Evolutionary conservation across 1,284 basidiomycete species (phyloP).

Genomic region (Malassezia cuniculi): DNA sequence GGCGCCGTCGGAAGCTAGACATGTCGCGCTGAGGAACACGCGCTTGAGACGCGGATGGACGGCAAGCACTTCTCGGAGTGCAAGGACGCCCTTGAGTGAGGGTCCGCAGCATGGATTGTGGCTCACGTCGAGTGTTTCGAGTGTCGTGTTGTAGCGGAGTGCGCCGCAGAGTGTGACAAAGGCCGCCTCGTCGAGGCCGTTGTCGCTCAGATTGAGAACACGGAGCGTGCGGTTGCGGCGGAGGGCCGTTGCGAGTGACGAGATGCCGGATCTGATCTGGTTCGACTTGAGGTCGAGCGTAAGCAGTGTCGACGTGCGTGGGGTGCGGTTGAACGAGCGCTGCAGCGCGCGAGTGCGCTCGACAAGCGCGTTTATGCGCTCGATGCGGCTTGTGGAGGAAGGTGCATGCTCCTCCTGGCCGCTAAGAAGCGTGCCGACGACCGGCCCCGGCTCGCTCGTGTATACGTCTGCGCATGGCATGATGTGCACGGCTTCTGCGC

Average conservation of each 20-base stretch:
- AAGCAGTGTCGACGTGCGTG: slow-evolving; percentile 67
- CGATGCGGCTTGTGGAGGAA: slow-evolving; percentile 23
- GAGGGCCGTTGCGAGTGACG: slow-evolving; percentile 81
- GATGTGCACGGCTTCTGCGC: not conserved
- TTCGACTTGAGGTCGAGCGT: slow-evolving; percentile 85
- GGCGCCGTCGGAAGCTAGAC: slow-evolving; percentile 68
- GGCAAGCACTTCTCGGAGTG: slow-evolving; percentile 68
- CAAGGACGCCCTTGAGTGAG: slow-evolving; percentile 61
- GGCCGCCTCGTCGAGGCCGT: slow-evolving; percentile 72
- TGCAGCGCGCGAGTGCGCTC: slow-evolving; percentile 3
- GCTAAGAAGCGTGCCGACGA: slow-evolving; percentile 5
- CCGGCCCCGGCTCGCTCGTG: not conserved
- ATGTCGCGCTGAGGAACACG: slow-evolving; percentile 74
- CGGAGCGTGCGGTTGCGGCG: slow-evolving; percentile 91
- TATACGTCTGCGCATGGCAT: slow-evolving; percentile 1
- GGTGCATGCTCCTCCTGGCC: slow-evolving; percentile 26
- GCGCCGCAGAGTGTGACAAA: slow-evolving; percentile 75
- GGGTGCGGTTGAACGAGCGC: slow-evolving; percentile 53
- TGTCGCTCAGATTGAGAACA: slow-evolving; percentile 83
- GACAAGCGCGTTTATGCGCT: not conserved
- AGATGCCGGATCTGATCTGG: slow-evolving; percentile 60
- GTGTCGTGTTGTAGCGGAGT: slow-evolving; percentile 81
- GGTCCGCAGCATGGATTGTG: slow-evolving; percentile 87
- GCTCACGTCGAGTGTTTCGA: slow-evolving; percentile 86
- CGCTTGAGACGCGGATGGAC: slow-evolving; percentile 83